phyloP scores from a whole-genome alignment of 805 yeast genomes.

The Tetrapisispora phaffii region DNA sequence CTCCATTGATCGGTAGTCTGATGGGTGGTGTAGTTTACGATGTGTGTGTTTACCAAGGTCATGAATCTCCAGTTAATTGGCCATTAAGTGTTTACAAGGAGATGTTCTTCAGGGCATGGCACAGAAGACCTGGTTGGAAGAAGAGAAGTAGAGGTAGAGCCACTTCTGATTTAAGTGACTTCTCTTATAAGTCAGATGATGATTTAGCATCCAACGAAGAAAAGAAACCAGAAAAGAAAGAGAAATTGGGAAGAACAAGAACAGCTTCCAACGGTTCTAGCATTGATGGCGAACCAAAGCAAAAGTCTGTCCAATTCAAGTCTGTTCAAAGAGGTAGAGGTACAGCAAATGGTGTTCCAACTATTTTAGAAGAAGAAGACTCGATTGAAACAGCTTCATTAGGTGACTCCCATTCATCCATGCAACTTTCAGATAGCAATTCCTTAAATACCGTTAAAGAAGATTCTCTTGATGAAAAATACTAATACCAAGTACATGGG shows the following conservation, averaged over 20 bases:
- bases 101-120: conserved; percentile 19
- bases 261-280: conserved; percentile 9
- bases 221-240: conserved; percentile 4
- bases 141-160: conserved; percentile 20
- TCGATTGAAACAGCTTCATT: conserved; percentile 19
- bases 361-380: conserved; percentile 24
- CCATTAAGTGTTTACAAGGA: conserved; percentile 25
- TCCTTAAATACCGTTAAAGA: conserved; percentile 1
- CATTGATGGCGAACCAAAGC: conserved; percentile 12
- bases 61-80: conserved; percentile 43
- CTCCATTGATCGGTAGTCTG: conserved; percentile 40
- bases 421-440: conserved; percentile 4
- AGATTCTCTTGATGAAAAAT: not conserved
- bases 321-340: conserved; percentile 18
- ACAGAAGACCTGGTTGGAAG: conserved; percentile 26
- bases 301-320: conserved; percentile 26
- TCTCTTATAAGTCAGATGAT: conserved; percentile 20
- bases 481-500: not conserved
- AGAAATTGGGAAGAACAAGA: conserved; percentile 10
- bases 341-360: conserved; percentile 26
- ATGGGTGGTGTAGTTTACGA: conserved; percentile 45
- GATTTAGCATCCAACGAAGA: conserved; percentile 9
- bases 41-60: conserved; percentile 41
- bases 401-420: conserved; percentile 11
- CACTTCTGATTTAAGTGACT: conserved; percentile 22